Conservation (phyloP, 768 basidiomycete genomes). For the Termitomyces sp. region DNA sequence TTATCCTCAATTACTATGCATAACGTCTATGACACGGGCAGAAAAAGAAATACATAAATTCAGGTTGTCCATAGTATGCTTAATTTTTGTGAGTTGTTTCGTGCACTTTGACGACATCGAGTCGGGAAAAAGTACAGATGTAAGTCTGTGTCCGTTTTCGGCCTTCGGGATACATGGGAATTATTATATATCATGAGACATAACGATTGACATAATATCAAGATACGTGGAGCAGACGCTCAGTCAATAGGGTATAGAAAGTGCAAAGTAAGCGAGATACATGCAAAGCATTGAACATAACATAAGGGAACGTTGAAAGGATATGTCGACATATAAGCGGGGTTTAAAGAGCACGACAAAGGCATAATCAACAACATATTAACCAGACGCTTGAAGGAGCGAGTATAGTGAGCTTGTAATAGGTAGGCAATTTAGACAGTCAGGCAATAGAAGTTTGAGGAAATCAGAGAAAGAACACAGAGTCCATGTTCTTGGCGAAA, state of each 20-base stretch:
- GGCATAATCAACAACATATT: not conserved
- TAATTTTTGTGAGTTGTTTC: no score
- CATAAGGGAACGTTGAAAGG: not conserved
- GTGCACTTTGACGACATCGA: no score
- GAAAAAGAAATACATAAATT: no score
- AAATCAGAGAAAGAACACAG: not conserved
- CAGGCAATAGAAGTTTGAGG: not conserved
- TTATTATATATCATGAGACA: not conserved
- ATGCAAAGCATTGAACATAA: not conserved
- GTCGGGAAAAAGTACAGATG: no score
- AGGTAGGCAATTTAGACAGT: not conserved
- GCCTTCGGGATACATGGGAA: no score
- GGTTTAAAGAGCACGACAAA: not conserved
- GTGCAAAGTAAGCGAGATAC: not conserved
- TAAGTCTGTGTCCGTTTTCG: no score
- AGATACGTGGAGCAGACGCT: not conserved
- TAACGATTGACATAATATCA: not conserved
- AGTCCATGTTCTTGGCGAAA: not conserved
- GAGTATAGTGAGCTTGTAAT: not conserved
- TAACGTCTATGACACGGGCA: no score
- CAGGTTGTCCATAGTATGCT: no score
- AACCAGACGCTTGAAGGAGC: not conserved
- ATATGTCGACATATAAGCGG: not conserved
- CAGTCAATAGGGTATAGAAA: not conserved
- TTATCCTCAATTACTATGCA: no score